Conservation (phyloP, 495 filamentous ascomycete species). For the Hypoxylon crocopeplum region DNA sequence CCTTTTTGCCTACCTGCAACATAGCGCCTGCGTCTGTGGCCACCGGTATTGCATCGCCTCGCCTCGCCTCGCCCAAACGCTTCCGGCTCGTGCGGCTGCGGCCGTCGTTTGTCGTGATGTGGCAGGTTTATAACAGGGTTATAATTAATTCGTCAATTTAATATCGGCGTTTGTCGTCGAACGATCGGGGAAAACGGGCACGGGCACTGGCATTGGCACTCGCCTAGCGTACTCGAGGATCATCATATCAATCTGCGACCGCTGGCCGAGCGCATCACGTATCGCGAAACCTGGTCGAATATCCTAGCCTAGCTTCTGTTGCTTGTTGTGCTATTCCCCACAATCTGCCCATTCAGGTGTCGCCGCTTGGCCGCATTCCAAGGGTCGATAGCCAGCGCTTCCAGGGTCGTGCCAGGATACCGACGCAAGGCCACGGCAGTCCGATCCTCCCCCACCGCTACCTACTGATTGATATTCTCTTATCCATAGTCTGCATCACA, state of each 20-base stretch:
- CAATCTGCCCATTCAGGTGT: conserved; percentile 37
- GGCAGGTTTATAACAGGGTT: not conserved
- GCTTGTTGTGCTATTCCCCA: conserved; percentile 34
- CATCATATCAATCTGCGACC: conserved; percentile 15
- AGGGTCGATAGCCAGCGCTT: conserved; percentile 23
- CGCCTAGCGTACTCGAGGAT: not conserved
- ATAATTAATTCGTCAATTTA: not conserved
- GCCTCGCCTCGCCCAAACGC: conserved; percentile 6
- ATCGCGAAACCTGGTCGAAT: conserved; percentile 19
- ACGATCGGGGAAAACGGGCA: conserved; percentile 5
- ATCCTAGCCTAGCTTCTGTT: conserved; percentile 17
- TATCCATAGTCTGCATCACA: no score
- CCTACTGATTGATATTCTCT: conserved; percentile 20
- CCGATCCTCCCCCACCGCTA: conserved; percentile 28
- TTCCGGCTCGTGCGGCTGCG: conserved; percentile 1
- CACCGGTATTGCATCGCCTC: not conserved
- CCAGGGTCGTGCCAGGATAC: conserved; percentile 31
- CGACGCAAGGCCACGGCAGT: conserved; percentile 20
- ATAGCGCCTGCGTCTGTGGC: not conserved
- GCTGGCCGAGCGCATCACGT: conserved; percentile 31
- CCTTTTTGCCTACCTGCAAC: conserved; percentile 18
- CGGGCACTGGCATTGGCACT: not conserved
- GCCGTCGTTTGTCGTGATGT: conserved; percentile 17
- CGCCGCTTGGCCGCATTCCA: conserved; percentile 35
- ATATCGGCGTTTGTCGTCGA: conserved; percentile 20